A percentile compares a stretch with the other conserved stretches of the same genome.
phyloP scores from a whole-genome alignment of 2,329 filamentous ascomycete species.

The Cercospora brassicicola region DNA sequence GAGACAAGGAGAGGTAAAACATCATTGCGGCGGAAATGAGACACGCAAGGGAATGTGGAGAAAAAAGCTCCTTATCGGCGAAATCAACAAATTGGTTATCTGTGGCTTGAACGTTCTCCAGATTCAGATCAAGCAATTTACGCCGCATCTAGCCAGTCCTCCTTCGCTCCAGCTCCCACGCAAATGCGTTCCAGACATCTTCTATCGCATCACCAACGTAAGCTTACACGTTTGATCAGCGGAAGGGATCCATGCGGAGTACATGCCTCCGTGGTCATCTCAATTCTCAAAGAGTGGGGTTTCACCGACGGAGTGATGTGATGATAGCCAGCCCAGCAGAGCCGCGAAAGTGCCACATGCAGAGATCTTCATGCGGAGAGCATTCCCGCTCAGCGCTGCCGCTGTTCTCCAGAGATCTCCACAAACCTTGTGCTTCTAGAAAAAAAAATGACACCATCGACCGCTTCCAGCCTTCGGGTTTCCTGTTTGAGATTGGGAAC shows the following conservation, averaged over 20 bases:
- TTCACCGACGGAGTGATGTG: background rate
- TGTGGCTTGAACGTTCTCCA: background rate
- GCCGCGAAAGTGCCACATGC: background rate
- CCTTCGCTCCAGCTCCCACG: background rate
- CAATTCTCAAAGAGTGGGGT: background rate
- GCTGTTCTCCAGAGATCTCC: background rate
- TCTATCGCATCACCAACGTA: background rate
- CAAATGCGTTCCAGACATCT: background rate
- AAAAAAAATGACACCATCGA: conserved; percentile 7
- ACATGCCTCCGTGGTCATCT: background rate
- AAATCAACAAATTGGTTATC: background rate
- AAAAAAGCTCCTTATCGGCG: background rate
- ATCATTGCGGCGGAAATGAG: background rate
- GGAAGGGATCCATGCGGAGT: background rate
- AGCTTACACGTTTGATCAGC: background rate
- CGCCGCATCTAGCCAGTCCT: background rate
- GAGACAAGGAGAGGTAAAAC: background rate
- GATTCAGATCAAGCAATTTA: background rate
- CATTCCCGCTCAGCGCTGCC: background rate
- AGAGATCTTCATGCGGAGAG: background rate
- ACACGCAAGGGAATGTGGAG: background rate
- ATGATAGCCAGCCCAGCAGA: background rate
- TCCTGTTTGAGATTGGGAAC: conserved; percentile 6
- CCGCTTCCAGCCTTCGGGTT: conserved; percentile 5
- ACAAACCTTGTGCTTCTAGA: background rate